phyloP scores from a whole-genome alignment of 129 eudicot species.

The Flaveria ramosissima region DNA sequence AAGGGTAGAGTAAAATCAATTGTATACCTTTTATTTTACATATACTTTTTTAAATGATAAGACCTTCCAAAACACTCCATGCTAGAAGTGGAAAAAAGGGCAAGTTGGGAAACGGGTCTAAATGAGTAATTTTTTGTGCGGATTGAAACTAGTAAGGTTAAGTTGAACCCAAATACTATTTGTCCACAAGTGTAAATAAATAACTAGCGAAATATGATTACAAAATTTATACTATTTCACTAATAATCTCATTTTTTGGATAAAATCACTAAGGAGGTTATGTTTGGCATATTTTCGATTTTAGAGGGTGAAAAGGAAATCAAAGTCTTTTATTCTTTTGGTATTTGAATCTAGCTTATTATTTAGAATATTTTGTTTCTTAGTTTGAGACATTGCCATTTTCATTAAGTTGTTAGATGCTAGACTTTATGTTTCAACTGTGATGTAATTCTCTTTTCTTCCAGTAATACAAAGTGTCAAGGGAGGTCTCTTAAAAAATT shows the following conservation, averaged over 20 bases:
- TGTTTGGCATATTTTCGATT: too few species aligned
- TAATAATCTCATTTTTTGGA: neutral
- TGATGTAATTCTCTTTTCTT: too few species aligned
- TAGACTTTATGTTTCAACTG: too few species aligned
- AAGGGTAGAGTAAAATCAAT: conserved; percentile 3
- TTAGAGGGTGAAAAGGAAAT: too few species aligned
- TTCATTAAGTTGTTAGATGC: too few species aligned
- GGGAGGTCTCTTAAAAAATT: too few species aligned
- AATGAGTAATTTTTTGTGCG: neutral
- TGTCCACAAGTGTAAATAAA: neutral
- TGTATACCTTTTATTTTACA: neutral
- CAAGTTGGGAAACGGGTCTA: neutral
- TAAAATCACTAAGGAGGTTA: neutral
- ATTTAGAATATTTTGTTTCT: too few species aligned
- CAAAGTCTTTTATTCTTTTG: too few species aligned
- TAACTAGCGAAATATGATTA: neutral
- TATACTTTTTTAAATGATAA: too few species aligned
- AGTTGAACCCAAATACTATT: neutral
- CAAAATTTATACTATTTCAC: neutral
- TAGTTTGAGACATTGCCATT: too few species aligned
- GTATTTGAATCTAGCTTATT: too few species aligned
- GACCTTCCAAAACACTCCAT: neutral
- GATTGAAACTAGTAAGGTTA: neutral
- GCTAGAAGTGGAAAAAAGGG: neutral
- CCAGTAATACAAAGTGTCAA: too few species aligned